Conservation (phyloP, 75 land plant species). For the Cunninghamia lanceolata region DNA sequence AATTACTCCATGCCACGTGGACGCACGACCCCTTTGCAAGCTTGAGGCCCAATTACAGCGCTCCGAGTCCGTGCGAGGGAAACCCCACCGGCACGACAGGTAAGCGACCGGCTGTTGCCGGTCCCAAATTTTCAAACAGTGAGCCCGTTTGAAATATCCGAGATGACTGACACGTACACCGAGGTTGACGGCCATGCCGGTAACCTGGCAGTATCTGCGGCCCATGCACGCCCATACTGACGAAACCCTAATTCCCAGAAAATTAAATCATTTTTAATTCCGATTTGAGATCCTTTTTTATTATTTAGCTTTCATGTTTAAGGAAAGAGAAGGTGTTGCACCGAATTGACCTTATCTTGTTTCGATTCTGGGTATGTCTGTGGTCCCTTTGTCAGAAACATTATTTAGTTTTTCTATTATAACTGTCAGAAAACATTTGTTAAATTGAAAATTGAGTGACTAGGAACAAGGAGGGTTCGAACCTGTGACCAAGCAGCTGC, state of each 20-base stretch:
- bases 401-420: neutral
- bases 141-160: neutral
- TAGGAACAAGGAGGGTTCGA: neutral
- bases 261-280: conserved; percentile 2
- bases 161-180: conserved; percentile 1
- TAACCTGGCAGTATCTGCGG: conserved; percentile 3
- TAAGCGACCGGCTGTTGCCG: neutral
- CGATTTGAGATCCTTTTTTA: neutral
- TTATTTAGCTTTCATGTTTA: neutral
- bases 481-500: neutral
- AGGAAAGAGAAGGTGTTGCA: neutral
- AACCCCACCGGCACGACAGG: neutral
- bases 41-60: neutral
- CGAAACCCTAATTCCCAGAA: conserved; percentile 8
- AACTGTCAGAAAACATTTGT: neutral
- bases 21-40: neutral
- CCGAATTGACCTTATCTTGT: conserved; percentile 7
- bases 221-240: conserved; percentile 11
- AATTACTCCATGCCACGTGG: conserved; percentile 2
- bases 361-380: neutral
- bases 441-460: too few relatives aligned
- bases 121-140: conserved; percentile 5
- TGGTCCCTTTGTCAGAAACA: neutral
- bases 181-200: conserved; percentile 9
- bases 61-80: conserved; percentile 8